These are phyloP conservation scores for Beauveria varroae DNA, from an alignment of 2,329 filamentous ascomycete species.

Conservation along the genomic window DNA sequence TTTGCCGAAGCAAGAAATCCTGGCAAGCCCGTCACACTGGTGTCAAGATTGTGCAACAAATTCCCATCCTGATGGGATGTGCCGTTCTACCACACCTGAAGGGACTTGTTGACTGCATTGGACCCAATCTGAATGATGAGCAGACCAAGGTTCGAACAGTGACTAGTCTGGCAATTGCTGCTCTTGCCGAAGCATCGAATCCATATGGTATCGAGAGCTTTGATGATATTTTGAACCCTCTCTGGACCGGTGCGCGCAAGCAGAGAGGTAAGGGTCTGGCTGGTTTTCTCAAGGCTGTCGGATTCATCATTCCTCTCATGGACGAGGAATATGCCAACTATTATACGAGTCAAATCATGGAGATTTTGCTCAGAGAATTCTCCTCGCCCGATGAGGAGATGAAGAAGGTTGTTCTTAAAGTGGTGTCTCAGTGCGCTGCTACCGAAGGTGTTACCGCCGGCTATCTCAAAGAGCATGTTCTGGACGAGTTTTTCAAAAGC, in stretches of 20 bases:
- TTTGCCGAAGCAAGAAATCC: conserved; percentile 97
- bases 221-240: conserved; percentile 90
- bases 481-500: conserved; percentile 96
- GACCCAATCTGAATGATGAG: conserved; percentile 91
- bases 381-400: conserved; percentile 97
- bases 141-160: conserved; percentile 97
- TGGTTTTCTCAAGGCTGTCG: conserved; percentile 93
- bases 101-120: conserved; percentile 92
- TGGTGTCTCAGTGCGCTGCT: conserved; percentile 89
- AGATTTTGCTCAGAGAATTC: conserved; percentile 92
- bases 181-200: conserved; percentile 90
- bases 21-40: conserved; percentile 98
- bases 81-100: conserved; percentile 93
- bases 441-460: conserved; percentile 91
- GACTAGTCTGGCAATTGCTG: conserved; percentile 88
- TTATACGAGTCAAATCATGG: conserved; percentile 98
- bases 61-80: conserved; percentile 97
- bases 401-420: conserved; percentile 98
- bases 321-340: conserved; percentile 99
- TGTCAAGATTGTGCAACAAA: conserved; percentile 98
- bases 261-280: conserved; percentile 94
- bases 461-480: conserved; percentile 90
- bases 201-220: conserved; percentile 99
- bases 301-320: conserved; percentile 98
- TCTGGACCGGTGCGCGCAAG: conserved; percentile 94